Percentiles rank a stretch among this genome's conserved stretches.
Evolutionary conservation across 1,284 basidiomycete species (phyloP).

Genomic region (Puccinia novopanici): DNA sequence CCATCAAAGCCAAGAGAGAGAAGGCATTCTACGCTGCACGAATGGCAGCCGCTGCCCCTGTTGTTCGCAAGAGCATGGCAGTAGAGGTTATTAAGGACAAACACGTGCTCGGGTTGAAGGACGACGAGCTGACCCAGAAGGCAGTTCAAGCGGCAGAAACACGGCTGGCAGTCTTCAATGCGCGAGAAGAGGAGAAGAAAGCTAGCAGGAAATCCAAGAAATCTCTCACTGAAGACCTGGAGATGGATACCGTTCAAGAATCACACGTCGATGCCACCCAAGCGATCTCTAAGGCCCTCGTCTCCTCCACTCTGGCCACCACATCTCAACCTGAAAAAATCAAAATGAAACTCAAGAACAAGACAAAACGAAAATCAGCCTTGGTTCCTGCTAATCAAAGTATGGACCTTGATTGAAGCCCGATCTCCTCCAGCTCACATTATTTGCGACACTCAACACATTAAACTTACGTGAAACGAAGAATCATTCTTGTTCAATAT

Average conservation of each 20-base stretch:
- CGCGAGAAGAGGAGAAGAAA: slow-evolving; percentile 35
- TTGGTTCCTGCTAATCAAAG: slow-evolving; percentile 30
- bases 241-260: slow-evolving; percentile 19
- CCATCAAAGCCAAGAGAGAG: slow-evolving; percentile 88
- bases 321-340: slow-evolving; percentile 2
- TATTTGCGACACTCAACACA: not conserved
- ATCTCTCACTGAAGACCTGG: not conserved
- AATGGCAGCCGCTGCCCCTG: slow-evolving; percentile 46
- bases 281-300: slow-evolving; percentile 41
- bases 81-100: slow-evolving; percentile 47
- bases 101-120: slow-evolving; percentile 42
- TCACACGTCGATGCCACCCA: slow-evolving; percentile 12
- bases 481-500: not conserved
- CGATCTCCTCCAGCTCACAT: not conserved
- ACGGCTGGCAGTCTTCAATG: slow-evolving; percentile 24
- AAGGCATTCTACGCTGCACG: slow-evolving; percentile 73
- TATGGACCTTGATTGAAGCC: slow-evolving; percentile 20
- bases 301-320: slow-evolving; percentile 11
- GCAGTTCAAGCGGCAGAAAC: slow-evolving; percentile 43
- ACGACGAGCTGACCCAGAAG: slow-evolving; percentile 46
- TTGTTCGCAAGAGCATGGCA: slow-evolving; percentile 47
- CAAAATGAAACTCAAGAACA: slow-evolving; percentile 36
- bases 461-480: not conserved
- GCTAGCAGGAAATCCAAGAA: slow-evolving; percentile 2
- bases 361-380: slow-evolving; percentile 7